Percentiles rank a stretch among this genome's conserved stretches.
Conservation (phyloP, 192 early-diverging fungal genomes). For the Phycomyces nitens region DNA sequence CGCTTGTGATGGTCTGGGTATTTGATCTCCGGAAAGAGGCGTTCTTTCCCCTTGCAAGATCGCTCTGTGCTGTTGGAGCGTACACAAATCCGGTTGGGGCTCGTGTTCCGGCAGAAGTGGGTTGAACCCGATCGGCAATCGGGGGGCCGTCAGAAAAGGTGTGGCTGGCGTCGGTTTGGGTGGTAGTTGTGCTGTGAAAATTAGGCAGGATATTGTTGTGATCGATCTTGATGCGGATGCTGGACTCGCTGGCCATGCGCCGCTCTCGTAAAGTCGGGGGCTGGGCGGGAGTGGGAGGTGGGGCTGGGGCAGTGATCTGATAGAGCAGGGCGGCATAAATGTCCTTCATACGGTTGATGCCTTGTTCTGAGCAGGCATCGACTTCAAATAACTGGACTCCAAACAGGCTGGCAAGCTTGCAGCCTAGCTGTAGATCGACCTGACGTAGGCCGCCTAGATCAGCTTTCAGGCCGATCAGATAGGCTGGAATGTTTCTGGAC, state of each 20-base stretch:
- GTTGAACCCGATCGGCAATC: slow-evolving; percentile 7
- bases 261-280: not conserved
- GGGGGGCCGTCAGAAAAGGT: not conserved
- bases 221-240: not conserved
- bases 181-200: not conserved
- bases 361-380: not conserved
- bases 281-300: not conserved
- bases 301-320: not conserved
- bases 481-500: slow-evolving; percentile 15
- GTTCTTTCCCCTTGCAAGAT: not conserved
- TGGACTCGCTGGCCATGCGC: slow-evolving; percentile 2
- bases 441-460: slow-evolving; percentile 22
- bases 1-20: not conserved
- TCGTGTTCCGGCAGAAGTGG: slow-evolving; percentile 5
- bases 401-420: slow-evolving; percentile 11
- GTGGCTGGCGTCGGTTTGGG: not conserved
- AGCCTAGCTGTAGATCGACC: slow-evolving; percentile 17
- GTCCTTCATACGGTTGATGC: not conserved
- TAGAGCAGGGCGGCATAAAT: slow-evolving; percentile 2
- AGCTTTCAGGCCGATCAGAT: slow-evolving; percentile 29
- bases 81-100: slow-evolving; percentile 14
- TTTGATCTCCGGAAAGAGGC: not conserved
- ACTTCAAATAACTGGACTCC: slow-evolving; percentile 13
- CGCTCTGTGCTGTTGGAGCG: slow-evolving; percentile 7
- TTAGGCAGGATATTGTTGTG: not conserved